Evolutionary conservation across 768 basidiomycete genomes (phyloP).

Genomic region (Lyophyllum atratum): DNA sequence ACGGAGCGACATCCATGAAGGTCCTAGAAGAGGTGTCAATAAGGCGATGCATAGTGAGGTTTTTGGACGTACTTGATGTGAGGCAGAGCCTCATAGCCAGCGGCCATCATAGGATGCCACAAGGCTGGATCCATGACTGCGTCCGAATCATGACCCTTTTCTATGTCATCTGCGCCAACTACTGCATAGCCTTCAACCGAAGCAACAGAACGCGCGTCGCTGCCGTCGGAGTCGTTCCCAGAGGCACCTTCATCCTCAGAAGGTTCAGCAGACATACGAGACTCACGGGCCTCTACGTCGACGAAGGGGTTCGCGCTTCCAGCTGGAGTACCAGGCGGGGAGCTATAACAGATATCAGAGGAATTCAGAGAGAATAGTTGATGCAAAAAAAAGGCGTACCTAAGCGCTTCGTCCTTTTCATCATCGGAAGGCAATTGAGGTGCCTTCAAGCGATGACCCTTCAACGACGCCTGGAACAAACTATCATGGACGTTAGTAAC

Average conservation of each 20-base stretch:
- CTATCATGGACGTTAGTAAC: neutral
- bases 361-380: neutral
- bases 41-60: neutral
- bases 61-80: neutral
- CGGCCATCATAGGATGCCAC: neutral
- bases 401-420: neutral
- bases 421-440: neutral
- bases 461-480: neutral
- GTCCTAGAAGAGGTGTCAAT: neutral
- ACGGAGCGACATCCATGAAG: neutral
- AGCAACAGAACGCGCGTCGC: neutral
- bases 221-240: neutral
- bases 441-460: neutral
- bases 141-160: neutral
- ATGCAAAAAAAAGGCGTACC: neutral
- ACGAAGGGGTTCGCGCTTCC: neutral
- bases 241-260: too few relatives aligned
- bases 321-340: neutral
- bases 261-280: neutral
- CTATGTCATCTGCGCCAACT: neutral
- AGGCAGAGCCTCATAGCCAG: neutral
- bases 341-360: neutral
- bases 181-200: neutral
- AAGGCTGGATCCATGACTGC: neutral
- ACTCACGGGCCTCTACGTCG: neutral